These are phyloP conservation scores for Penicillium crystallinum DNA, from an alignment of 495 filamentous ascomycete genomes.

Conservation along the genomic window DNA sequence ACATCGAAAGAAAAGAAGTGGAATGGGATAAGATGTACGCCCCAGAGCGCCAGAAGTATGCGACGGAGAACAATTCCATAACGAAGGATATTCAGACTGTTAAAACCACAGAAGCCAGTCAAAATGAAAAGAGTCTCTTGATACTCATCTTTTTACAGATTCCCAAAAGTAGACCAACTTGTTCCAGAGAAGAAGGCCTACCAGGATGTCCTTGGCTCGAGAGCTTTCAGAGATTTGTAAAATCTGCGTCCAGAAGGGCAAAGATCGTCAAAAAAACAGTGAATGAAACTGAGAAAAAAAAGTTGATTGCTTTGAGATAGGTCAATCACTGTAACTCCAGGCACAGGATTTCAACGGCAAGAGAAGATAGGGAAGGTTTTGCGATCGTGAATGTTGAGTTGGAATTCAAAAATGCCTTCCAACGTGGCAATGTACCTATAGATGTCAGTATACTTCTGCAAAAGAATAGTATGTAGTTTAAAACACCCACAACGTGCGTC, in stretches of 20 bases:
- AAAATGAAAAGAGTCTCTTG: background rate
- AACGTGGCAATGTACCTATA: constrained; percentile 66
- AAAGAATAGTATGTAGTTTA: background rate
- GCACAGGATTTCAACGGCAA: constrained; percentile 43
- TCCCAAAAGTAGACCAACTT: background rate
- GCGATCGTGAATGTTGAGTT: constrained; percentile 59
- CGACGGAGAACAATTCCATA: background rate
- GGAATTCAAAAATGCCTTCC: constrained; percentile 69
- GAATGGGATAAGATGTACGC: constrained; percentile 2
- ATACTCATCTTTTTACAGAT: background rate
- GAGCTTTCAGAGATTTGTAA: no score
- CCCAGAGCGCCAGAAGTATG: constrained; percentile 20
- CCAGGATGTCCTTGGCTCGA: background rate
- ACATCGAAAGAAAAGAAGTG: constrained; percentile 4
- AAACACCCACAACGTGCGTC: constrained; percentile 61
- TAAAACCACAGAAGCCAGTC: background rate
- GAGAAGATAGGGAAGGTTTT: constrained; percentile 59
- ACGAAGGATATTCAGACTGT: background rate
- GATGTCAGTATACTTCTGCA: constrained; percentile 4
- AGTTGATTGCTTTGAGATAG: background rate
- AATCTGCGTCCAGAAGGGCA: background rate
- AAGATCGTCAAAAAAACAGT: no score
- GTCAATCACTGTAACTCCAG: background rate
- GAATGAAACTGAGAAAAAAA: constrained; percentile 3
- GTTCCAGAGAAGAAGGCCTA: background rate